Evolutionary conservation across 2,329 filamentous ascomycete genomes (phyloP).

Genomic region (Trichoderma sp.): DNA sequence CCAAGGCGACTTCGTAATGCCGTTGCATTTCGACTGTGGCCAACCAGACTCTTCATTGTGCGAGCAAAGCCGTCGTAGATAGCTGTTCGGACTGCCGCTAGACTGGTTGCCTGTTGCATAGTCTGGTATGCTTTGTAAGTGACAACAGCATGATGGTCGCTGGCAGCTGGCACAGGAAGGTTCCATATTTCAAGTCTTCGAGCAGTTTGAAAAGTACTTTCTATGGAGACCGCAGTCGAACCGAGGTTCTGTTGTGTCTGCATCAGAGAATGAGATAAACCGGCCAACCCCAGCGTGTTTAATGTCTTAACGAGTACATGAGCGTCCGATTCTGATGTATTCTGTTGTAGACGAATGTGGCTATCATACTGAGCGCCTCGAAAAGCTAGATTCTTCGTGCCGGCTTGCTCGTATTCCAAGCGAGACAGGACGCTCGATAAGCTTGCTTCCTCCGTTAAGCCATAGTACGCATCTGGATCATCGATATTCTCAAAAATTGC

Average conservation of each 20-base stretch:
- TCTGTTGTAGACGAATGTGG: slow-evolving; percentile 65
- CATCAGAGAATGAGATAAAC: slow-evolving; percentile 78
- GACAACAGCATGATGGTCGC: slow-evolving; percentile 64
- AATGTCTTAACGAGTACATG: slow-evolving; percentile 75
- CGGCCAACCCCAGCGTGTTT: slow-evolving; percentile 78
- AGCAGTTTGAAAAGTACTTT: slow-evolving; percentile 77
- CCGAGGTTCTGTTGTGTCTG: slow-evolving; percentile 65
- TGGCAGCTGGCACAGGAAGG: slow-evolving; percentile 68
- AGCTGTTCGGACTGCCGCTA: slow-evolving; percentile 53
- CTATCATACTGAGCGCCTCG: slow-evolving; percentile 90
- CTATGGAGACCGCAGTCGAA: slow-evolving; percentile 59
- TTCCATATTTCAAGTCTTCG: slow-evolving; percentile 90
- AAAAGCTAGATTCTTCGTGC: slow-evolving; percentile 84
- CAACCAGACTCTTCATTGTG: slow-evolving; percentile 60
- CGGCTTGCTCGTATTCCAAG: slow-evolving; percentile 87
- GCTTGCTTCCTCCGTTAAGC: slow-evolving; percentile 75
- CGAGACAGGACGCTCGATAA: slow-evolving; percentile 76
- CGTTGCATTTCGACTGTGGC: slow-evolving; percentile 51
- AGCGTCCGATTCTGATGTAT: slow-evolving; percentile 59
- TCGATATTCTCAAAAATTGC: slow-evolving; percentile 89
- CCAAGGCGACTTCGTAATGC: slow-evolving; percentile 58
- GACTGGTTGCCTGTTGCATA: slow-evolving; percentile 66
- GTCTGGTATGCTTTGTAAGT: slow-evolving; percentile 82
- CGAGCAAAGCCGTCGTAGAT: slow-evolving; percentile 65
- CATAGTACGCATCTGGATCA: slow-evolving; percentile 95